Percentiles rank a stretch among this genome's conserved stretches.
Evolutionary conservation across 805 yeast species (phyloP).

Genomic region (Yarrowia divulgata): DNA sequence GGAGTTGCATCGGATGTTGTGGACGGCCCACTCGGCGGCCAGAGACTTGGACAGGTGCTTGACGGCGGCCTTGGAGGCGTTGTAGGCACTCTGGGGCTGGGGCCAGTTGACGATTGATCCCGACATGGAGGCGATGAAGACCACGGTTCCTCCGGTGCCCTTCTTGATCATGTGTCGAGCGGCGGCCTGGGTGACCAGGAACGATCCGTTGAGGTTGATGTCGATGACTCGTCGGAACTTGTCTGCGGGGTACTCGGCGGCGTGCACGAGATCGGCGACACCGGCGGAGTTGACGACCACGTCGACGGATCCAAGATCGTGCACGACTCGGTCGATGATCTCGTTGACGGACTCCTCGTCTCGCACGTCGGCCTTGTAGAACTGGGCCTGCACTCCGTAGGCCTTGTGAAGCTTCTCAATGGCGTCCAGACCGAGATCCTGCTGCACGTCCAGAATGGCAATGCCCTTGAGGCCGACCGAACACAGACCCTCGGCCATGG

Average conservation of each 20-base stretch:
- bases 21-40: constrained; percentile 77
- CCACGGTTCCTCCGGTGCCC: constrained; percentile 62
- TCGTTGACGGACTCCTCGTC: constrained; percentile 58
- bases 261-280: constrained; percentile 71
- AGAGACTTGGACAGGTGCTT: constrained; percentile 70
- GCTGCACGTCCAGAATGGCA: constrained; percentile 61
- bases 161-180: constrained; percentile 70
- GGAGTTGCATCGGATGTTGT: constrained; percentile 70
- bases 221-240: constrained; percentile 70
- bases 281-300: constrained; percentile 71
- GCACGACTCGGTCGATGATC: constrained; percentile 60
- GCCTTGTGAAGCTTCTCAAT: constrained; percentile 61
- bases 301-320: constrained; percentile 63
- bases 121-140: constrained; percentile 74
- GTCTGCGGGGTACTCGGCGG: constrained; percentile 69
- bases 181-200: constrained; percentile 69
- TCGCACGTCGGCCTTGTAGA: constrained; percentile 70
- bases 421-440: constrained; percentile 68
- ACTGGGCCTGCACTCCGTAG: constrained; percentile 64
- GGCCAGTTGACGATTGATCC: constrained; percentile 77
- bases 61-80: constrained; percentile 77
- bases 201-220: constrained; percentile 71
- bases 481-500: constrained; percentile 67
- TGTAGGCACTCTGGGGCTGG: constrained; percentile 73
- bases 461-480: constrained; percentile 63